Evolutionary conservation across 1,284 basidiomycete species (phyloP), one percentile per base, ranked within the genome.

Genomic region (Ceratobasidium sp.): DNA sequence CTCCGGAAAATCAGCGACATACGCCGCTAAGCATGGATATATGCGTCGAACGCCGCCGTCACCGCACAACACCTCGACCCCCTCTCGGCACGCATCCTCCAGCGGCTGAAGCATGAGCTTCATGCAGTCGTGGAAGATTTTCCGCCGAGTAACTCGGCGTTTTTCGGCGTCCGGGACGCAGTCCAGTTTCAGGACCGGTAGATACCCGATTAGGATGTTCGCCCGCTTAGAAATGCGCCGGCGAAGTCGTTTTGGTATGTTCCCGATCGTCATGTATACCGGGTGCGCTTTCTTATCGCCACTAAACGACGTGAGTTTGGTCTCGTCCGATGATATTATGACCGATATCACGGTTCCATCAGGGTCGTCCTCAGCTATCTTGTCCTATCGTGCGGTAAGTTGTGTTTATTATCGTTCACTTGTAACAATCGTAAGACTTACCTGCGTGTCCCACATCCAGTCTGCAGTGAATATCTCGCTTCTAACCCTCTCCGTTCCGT

Each of bases 261-360:
- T 81, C 10, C 72, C 78, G 20, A 80, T 63, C 1, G 80, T 75
- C 0, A 81, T 7, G 49, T 81, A 81, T 1, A 81, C 78, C 0
- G 80, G 78, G 46, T 80, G 78, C 13, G 79, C 79, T 42, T 61
- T 64, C 23, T 79, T 80, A 18, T 77, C 66, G 2, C 80, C 69
- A 26, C 64, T 63, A 39, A 79, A 73, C 7, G 46, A 56, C 0
- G 78, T 78, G 0, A 81, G 67, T 26, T 69, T 33, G 15, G 80
- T 81, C 46, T 79, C 66, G 53, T 81, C 80, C 9, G 76, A 78
- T 1, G 79, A 64, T 18, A 79, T 20, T 2, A 79, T 78, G 7
- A 76, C 18, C 0, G 75, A 42, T 9, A 66, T 28, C 9, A 79
- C 46, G 1, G 79, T 79, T 10, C 60, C 69, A 23, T 33, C 9